Evolutionary conservation across 257 asterid species (phyloP), one percentile per base, ranked within the genome.

Genomic region (Penstemon barbatus): DNA sequence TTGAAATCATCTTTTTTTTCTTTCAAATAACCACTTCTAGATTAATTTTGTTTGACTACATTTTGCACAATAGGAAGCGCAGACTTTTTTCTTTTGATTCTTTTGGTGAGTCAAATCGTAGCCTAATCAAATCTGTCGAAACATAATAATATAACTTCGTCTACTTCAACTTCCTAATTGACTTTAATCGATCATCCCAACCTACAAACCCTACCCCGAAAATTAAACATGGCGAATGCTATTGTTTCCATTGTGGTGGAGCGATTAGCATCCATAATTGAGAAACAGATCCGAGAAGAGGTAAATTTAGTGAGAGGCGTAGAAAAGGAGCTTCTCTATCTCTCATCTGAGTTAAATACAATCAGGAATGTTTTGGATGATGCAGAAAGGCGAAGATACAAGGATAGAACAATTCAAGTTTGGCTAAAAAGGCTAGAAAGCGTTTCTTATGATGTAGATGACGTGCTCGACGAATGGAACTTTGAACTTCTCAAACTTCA

Each of bases 381-480:
- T 60, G 74, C 71, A 18, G 70, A 50, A 36, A 63, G 8, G 39
- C 55, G 5, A 57, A 25, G 49, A 19, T 45, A 11, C 13, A 54
- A 39, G 43, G 63, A 65, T 1, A 37, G 8, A 15, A 18, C n/a
- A 4, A 39, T 65, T 11, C 37, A 57, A 33, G 4, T 6, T 0
- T 73, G 77, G 77, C 19, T 73, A 55, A 33, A 18, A 3, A 51
- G 15, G 10, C 61, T 73, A 19, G 49, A 65, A 18, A 49, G 66
- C 7, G 7, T 18, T 10, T 44, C 68, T 7, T 73, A 48, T 0
- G 72, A 65, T 0, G 42, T 73, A 18, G 72, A 73, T 3, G 72
- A 73, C 48, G 62, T 66, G 15, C 25, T 64, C 6, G 77, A 73
- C n/a, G 68, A 66, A 13, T 73, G 68, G 62, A 57, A 73, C 12